These are phyloP conservation scores for Naganishia randhawae DNA, from an alignment of 768 basidiomycete species.

Conservation along the genomic window DNA sequence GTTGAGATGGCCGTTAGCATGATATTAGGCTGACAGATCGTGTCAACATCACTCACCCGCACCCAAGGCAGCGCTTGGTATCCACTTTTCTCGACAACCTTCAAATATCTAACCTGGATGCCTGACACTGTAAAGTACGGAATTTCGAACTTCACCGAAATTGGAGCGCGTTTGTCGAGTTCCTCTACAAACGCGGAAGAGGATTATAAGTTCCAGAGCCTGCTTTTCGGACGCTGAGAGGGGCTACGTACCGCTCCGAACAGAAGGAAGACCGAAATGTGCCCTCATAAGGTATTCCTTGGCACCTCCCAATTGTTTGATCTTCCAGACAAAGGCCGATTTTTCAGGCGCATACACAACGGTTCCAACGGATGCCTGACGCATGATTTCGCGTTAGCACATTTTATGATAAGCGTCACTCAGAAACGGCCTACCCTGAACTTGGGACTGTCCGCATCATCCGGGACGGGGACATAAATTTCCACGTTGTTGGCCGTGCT, in stretches of 20 bases:
- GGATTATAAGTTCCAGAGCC: background rate
- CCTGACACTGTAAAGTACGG: constrained; percentile 92
- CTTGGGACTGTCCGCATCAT: constrained; percentile 95
- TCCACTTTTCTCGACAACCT: constrained; percentile 97
- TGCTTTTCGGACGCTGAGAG: background rate
- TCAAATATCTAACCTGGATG: constrained; percentile 94
- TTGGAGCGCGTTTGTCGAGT: constrained; percentile 82
- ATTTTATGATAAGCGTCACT: constrained; percentile 3
- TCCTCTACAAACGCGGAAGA: constrained; percentile 56
- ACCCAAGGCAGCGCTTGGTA: constrained; percentile 65
- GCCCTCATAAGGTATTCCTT: constrained; percentile 97
- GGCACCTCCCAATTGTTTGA: constrained; percentile 93
- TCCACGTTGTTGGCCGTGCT: constrained; percentile 98
- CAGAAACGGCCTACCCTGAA: constrained; percentile 67
- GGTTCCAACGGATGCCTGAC: constrained; percentile 83
- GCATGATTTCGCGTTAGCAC: background rate
- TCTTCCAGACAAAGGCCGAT: constrained; percentile 98
- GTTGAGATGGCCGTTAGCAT: background rate
- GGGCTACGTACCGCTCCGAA: constrained; percentile 70
- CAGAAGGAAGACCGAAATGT: constrained; percentile 92
- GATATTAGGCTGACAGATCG: background rate
- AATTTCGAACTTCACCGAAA: constrained; percentile 96
- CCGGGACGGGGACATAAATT: constrained; percentile 97
- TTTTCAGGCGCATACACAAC: constrained; percentile 98
- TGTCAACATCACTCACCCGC: constrained; percentile 61